Base-by-base conservation (phyloP, 805 yeast genomes). In the Metschnikowia koreensis region DNA sequence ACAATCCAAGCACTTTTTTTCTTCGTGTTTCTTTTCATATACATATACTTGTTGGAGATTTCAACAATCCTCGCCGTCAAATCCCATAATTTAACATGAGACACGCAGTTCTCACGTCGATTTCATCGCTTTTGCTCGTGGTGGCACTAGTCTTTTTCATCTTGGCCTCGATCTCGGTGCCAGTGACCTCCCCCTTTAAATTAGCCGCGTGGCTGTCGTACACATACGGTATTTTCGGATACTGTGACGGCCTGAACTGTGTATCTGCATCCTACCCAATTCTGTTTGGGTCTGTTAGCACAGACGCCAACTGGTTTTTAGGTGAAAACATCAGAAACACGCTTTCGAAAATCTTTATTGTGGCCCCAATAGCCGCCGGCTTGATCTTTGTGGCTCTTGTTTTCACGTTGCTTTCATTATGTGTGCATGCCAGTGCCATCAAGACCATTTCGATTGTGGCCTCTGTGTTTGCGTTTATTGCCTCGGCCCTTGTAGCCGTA, bases 341-440 rank as follows among this genome's bases (percentile, higher is more conserved):
- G 1, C 66, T 88, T 47, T 80, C 82, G 1, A 75, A 80, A 54
- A 71, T 81, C 22, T 69, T 87, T 43, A 75, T 88, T 29, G 71
- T 84, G 33, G 73, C 80, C 11, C 94, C 94, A 1, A 73, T 87
- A 31, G 84, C 91, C 22, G 83, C 84, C 11, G 88, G 86, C 6
- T 60, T 87, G 41, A 80, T 82, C 11, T 74, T 87, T 40, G 41
- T 74, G 42, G 56, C 66, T 6, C 55, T 71, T 39, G 44, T 69
- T 0, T 46, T 66, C 47, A 57, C 69, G 1, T 22, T 63, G 8
- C 55, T 61, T 2, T 59, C 69, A 28, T 67, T 70, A 46, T 69
- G 65, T 52, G 51, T 58, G 38, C 56, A 58, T 17, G 55, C 55
- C 40, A 60, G 66, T 11, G 51, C 63, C 8, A 54, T 65, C 31